Evolutionary conservation across 2,329 filamentous ascomycete genomes (phyloP), one percentile per base, ranked within the genome.

Genomic region (Thelonectria rubi): DNA sequence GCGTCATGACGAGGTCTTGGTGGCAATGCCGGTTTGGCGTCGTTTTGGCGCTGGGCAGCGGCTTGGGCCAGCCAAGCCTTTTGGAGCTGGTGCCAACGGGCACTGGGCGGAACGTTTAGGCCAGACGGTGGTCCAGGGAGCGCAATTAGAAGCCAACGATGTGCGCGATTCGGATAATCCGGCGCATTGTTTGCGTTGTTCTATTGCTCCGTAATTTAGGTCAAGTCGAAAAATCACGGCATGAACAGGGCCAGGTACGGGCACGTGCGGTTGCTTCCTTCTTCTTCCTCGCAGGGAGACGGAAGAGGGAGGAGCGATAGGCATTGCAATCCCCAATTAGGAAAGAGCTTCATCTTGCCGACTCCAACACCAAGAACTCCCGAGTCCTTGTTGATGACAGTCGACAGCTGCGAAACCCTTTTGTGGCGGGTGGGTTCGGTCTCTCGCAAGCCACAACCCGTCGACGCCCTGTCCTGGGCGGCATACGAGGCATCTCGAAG

Each of bases 71-170:
- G 21, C 32, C 34, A 37, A 37, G 12, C 34, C 34, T 10, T 37
- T 26, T 48, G n/a, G 39, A 24, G 42, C 18, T 55, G 52, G 46
- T 50, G 45, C 26, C 45, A 58, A 46, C 34, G 17, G 49, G 40
- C 34, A 53, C 37, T 21, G 17, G 49, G 40, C 47, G 18, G 18
- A 26, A 51, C 46, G 39, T n/a, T 14, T 55, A 37, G 46, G 37
- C 39, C 45, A 43, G 49, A 18, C 45, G 50, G 17, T 26, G 51
- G 55, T 55, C 39, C 20, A 55, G 46, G 51, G 43, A 39, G 50
- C 26, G 5, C 26, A 30, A 39, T 34, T 26, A n/a, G 26, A 21
- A 42, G 45, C 42, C 52, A 34, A 39, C 42, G 30, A 18, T 17
- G 42, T 42, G 43, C 32, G 32, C 18, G 14, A 32, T 46, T 55